A percentile compares a stretch with the other conserved stretches of the same genome.
phyloP scores from a whole-genome alignment of 1,284 basidiomycete genomes.

The Pholiota adiposa region DNA sequence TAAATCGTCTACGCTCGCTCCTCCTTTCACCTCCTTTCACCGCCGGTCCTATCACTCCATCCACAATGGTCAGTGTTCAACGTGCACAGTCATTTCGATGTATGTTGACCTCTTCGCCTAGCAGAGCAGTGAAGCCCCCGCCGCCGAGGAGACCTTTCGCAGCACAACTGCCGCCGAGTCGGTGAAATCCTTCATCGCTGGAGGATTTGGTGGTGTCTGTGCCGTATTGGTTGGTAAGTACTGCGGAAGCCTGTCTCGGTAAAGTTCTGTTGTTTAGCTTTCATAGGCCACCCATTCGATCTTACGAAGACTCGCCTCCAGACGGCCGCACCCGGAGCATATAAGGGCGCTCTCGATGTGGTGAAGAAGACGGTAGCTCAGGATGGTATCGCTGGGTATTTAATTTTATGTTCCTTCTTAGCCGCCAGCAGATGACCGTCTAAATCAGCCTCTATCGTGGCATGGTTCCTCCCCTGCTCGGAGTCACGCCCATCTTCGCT shows the following conservation, averaged over 20 bases:
- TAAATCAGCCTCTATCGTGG: constrained; percentile 86
- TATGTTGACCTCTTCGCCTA: background rate
- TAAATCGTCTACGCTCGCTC: constrained; percentile 4
- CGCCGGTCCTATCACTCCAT: background rate
- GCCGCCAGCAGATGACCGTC: background rate
- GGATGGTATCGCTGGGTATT: constrained; percentile 90
- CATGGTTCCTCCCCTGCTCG: constrained; percentile 94
- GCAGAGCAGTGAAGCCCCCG: constrained; percentile 28
- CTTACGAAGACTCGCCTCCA: constrained; percentile 96
- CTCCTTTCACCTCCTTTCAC: constrained; percentile 2
- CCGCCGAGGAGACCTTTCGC: constrained; percentile 32
- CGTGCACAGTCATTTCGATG: background rate
- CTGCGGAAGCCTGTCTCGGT: background rate
- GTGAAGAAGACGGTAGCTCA: constrained; percentile 88
- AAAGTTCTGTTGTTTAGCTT: background rate
- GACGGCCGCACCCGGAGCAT: constrained; percentile 89
- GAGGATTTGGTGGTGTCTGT: constrained; percentile 89
- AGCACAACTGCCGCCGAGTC: constrained; percentile 50
- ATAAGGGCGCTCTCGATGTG: constrained; percentile 93
- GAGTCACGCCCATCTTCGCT: constrained; percentile 98
- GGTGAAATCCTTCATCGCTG: constrained; percentile 86
- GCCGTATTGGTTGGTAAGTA: constrained; percentile 87
- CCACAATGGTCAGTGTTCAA: constrained; percentile 4
- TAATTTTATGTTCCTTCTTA: constrained; percentile 14
- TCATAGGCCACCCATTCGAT: constrained; percentile 95